Evolutionary conservation across 345 rosid genomes (phyloP), one percentile per base, ranked within the genome.

Genomic region (Kernera saxatilis): DNA sequence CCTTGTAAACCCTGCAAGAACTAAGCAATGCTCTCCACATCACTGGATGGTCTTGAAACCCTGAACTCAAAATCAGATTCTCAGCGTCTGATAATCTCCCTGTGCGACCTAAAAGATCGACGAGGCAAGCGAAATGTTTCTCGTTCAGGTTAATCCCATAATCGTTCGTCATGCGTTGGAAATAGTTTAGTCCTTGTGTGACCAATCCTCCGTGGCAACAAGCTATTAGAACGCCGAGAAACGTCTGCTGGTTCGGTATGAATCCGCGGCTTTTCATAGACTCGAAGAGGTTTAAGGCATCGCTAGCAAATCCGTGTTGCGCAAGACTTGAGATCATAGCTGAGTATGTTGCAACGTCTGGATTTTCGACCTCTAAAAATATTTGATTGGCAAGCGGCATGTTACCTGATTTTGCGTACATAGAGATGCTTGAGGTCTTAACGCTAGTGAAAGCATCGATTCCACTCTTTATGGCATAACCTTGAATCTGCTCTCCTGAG

Each of bases 171-270:
- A 85, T 83, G 79, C 40, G 72, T 73, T 76, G 75, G 67, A 79
- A 85, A 72, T 72, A 67, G 54, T 57, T 33, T 18, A 82, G 48
- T 66, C 89, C 87, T 65, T 85, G 25, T 1, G 67, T 58, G 39
- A 85, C 81, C 29, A 83, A 77, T 63, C 89, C 87, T 39, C 79
- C 84, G 64, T 85, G 75, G 62, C 85, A 80, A 71, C 87, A 85
- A 44, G 87, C 89, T 33, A 78, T 79, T 43, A 85, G 66, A 69
- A 82, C 61, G 3, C 81, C 82, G 33, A 78, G 78, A 64, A 80
- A 83, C 5, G 73, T 58, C 33, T 81, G 76, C 23, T 74, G 78
- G 77, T 83, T 85, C 3, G 84, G 87, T 32, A 21, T 67, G 19
- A 78, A 15, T 15, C 78, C 78, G 2, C 2, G 8, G 26, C 35